Percentiles rank a stretch among this genome's conserved stretches.
These are phyloP conservation scores for Claviceps purpurea DNA, from an alignment of 2,329 filamentous ascomycete species.

Conservation along the genomic window DNA sequence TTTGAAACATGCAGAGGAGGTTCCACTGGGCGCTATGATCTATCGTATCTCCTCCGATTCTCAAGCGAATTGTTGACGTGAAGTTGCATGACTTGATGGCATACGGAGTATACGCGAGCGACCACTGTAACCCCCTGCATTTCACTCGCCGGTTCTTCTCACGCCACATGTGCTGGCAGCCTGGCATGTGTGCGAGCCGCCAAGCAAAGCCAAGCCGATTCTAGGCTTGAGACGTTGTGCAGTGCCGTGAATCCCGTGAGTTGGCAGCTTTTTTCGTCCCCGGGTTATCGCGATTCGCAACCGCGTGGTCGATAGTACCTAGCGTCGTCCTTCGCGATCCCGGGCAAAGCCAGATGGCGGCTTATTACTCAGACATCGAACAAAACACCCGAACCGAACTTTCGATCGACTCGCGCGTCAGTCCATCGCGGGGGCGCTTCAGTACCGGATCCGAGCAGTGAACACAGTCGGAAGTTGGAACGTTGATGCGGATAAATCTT, in stretches of 20 bases:
- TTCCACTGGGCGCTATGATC: too few relatives aligned
- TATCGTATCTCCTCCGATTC: not conserved
- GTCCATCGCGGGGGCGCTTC: too few relatives aligned
- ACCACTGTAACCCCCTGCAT: not conserved
- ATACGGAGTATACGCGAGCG: not conserved
- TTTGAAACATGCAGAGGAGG: too few relatives aligned
- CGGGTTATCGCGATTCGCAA: not conserved
- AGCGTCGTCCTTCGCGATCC: too few relatives aligned
- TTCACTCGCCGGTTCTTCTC: not conserved
- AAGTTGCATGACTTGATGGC: too few relatives aligned
- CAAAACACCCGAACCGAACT: too few relatives aligned
- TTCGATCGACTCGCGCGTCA: too few relatives aligned
- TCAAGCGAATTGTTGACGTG: too few relatives aligned
- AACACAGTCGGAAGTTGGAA: not conserved
- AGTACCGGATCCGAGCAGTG: not conserved
- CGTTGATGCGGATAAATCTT: not conserved
- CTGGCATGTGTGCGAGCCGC: not conserved
- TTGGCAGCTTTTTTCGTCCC: not conserved
- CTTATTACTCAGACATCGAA: too few relatives aligned
- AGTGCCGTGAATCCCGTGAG: not conserved
- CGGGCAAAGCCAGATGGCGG: too few relatives aligned
- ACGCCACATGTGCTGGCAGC: not conserved
- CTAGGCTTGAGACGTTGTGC: not conserved
- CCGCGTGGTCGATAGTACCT: too few relatives aligned
- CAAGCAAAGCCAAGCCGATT: not conserved